Conservation (phyloP, 1,139 yeast genomes). For the Petasospora fabianii region DNA sequence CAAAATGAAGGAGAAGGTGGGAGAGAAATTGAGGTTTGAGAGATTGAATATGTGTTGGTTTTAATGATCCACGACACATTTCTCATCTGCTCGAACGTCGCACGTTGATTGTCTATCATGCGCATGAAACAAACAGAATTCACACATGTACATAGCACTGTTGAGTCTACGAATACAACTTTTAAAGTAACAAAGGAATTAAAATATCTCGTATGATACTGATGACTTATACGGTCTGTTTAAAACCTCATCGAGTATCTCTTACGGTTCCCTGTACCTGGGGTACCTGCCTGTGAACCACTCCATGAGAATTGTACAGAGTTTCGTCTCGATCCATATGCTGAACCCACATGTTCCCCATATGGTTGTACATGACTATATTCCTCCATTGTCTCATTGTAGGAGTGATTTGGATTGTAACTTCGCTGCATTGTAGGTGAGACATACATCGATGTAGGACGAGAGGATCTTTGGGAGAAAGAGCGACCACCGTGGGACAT, state of each 20-base stretch:
- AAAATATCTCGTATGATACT: background rate
- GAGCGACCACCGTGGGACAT: background rate
- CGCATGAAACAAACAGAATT: constrained; percentile 3
- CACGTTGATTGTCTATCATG: background rate
- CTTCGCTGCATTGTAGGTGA: constrained; percentile 2
- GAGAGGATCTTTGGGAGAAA: background rate
- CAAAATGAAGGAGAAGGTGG: too few relatives aligned
- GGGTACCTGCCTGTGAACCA: constrained; percentile 9
- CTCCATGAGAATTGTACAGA: constrained; percentile 2
- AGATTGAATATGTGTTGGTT: background rate
- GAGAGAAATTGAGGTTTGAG: too few relatives aligned
- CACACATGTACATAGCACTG: constrained; percentile 15
- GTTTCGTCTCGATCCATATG: constrained; percentile 6
- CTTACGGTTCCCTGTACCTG: constrained; percentile 9
- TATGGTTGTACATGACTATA: constrained; percentile 1
- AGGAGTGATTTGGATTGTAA: background rate
- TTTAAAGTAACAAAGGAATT: background rate
- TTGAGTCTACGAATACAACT: constrained; percentile 1
- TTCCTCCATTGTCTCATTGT: constrained; percentile 1
- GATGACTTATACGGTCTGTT: background rate
- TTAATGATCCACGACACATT: background rate
- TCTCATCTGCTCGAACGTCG: too few relatives aligned
- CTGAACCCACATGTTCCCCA: background rate
- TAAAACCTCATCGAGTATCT: constrained; percentile 26
- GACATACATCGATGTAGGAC: constrained; percentile 6